Conservation (phyloP, 2,329 filamentous ascomycete species). For the Tolypocladium inflatum region DNA sequence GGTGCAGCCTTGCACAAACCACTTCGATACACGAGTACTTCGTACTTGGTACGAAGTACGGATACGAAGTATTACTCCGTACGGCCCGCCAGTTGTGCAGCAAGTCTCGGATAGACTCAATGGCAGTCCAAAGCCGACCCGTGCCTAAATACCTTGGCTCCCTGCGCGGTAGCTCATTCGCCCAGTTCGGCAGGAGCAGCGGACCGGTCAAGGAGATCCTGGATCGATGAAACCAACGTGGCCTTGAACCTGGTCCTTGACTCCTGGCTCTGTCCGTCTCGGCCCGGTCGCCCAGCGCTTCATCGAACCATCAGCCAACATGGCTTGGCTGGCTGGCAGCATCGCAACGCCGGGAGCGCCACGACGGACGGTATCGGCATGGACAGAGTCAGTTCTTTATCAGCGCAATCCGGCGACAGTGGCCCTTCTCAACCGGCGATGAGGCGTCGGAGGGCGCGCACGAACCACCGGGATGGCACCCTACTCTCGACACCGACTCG, state of each 20-base stretch:
- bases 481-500: conserved; percentile 1
- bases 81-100: neutral
- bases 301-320: neutral
- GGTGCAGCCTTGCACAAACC: neutral
- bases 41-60: no score
- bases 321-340: neutral
- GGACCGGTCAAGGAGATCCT: conserved; percentile 3
- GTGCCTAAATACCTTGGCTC: conserved; percentile 9
- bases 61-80: neutral
- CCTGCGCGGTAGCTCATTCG: neutral
- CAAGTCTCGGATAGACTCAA: neutral
- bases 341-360: neutral
- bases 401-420: neutral
- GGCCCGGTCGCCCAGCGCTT: neutral
- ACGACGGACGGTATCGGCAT: neutral
- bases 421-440: neutral
- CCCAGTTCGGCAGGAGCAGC: neutral
- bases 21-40: neutral
- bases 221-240: neutral
- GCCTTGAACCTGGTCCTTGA: neutral
- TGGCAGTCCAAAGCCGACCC: neutral
- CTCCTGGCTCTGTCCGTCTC: neutral
- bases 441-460: conserved; percentile 2
- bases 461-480: neutral
- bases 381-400: neutral